Evolutionary conservation across 2,329 filamentous ascomycete species (phyloP).

Genomic region (Dactylonectria estremocensis): DNA sequence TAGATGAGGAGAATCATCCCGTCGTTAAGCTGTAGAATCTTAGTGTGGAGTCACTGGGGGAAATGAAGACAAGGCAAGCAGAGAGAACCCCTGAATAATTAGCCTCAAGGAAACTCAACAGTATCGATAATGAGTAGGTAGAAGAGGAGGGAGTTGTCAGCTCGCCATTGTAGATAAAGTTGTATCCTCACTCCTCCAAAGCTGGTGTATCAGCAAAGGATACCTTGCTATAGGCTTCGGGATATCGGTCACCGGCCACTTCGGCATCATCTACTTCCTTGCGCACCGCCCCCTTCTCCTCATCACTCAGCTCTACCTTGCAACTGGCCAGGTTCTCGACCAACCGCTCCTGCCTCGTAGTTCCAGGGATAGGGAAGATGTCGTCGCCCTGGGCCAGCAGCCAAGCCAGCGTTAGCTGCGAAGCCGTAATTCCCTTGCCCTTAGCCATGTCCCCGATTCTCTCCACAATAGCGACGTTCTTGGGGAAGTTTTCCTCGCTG

Average conservation of each 20-base stretch:
- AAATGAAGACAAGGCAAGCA: no score
- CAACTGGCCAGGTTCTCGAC: not conserved
- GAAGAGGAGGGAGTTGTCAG: no score
- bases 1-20: no score
- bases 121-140: no score
- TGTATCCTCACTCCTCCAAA: not conserved
- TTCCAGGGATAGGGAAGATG: conserved; percentile 35
- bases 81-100: no score
- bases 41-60: no score
- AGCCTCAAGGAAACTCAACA: no score
- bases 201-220: not conserved
- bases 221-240: not conserved
- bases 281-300: not conserved
- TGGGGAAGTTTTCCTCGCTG: conserved; percentile 43
- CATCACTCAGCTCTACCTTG: not conserved
- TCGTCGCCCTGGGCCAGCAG: not conserved
- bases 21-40: no score
- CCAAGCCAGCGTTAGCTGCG: not conserved
- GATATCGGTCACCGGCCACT: not conserved
- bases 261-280: not conserved
- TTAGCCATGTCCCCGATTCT: conserved; percentile 45
- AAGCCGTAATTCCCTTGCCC: conserved; percentile 29
- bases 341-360: conserved; percentile 36
- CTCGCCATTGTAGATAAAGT: no score
- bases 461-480: conserved; percentile 68